These are phyloP conservation scores for Porphyrellus cyaneotinctus DNA, from an alignment of 768 basidiomycete genomes.

Conservation along the genomic window DNA sequence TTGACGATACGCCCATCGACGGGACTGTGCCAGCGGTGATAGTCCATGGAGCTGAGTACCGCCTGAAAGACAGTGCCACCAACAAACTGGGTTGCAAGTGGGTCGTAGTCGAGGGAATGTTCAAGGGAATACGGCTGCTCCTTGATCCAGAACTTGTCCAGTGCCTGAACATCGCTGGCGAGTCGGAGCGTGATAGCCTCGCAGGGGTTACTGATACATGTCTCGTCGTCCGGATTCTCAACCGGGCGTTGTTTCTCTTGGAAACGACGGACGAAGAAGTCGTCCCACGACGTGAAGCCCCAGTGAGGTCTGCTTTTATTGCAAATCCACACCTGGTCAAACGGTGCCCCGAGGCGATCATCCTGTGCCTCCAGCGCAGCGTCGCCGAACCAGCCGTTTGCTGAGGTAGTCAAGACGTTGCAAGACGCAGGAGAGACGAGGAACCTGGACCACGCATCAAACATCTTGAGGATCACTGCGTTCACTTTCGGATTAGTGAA, in stretches of 20 bases:
- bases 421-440: conserved; percentile 42
- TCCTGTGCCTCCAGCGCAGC: conserved; percentile 22
- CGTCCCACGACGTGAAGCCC: conserved; percentile 50
- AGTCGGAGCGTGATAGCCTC: conserved; percentile 50
- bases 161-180: conserved; percentile 33
- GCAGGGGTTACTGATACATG: conserved; percentile 46
- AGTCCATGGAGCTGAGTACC: conserved; percentile 50
- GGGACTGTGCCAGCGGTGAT: conserved; percentile 65
- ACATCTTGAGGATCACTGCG: conserved; percentile 41
- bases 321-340: conserved; percentile 39
- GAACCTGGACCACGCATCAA: conserved; percentile 47
- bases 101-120: conserved; percentile 48
- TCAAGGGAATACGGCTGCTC: conserved; percentile 55
- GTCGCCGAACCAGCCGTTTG: background rate
- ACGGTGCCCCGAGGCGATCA: conserved; percentile 20
- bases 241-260: conserved; percentile 37
- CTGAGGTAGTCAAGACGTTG: conserved; percentile 34
- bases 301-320: conserved; percentile 36
- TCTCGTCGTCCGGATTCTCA: conserved; percentile 16
- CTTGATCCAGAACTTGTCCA: conserved; percentile 59
- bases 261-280: conserved; percentile 46
- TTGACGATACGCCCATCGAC: conserved; percentile 43
- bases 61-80: conserved; percentile 54
- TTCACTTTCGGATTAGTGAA: conserved; percentile 41
- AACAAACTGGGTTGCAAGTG: conserved; percentile 38